Evolutionary conservation across 352 stramenopile species (phyloP).

Genomic region (Phytophthora multivora): DNA sequence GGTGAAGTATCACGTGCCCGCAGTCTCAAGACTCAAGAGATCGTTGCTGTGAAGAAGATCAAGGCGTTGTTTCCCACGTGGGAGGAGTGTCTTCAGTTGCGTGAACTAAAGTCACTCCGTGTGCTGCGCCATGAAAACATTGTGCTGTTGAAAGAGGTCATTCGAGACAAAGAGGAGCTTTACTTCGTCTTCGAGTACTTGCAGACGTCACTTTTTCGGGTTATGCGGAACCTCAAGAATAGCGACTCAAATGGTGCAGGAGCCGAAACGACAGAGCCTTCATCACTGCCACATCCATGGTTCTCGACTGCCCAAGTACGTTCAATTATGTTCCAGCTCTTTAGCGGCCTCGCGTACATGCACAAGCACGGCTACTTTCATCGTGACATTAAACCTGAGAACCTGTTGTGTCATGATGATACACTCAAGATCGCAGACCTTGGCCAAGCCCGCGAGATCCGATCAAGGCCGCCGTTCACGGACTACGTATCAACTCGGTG

Average conservation of each 20-base stretch:
- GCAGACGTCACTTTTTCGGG: slow-evolving; percentile 77
- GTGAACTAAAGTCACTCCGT: slow-evolving; percentile 79
- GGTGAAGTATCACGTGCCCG: slow-evolving; percentile 92
- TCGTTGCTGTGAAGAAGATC: slow-evolving; percentile 89
- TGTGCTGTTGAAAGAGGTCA: slow-evolving; percentile 85
- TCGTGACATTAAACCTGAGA: slow-evolving; percentile 84
- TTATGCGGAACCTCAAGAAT: slow-evolving; percentile 55
- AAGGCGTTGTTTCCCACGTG: slow-evolving; percentile 81
- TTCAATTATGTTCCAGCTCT: slow-evolving; percentile 82
- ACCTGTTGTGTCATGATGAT: slow-evolving; percentile 64
- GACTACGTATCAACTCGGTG: slow-evolving; percentile 82
- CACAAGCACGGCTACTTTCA: slow-evolving; percentile 88
- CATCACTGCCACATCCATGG: slow-evolving; percentile 34
- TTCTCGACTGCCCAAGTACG: slow-evolving; percentile 71
- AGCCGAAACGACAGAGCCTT: slow-evolving; percentile 32
- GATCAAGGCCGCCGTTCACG: slow-evolving; percentile 66
- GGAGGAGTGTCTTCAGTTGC: slow-evolving; percentile 83
- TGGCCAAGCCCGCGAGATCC: slow-evolving; percentile 76
- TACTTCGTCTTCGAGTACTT: slow-evolving; percentile 92
- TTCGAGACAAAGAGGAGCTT: slow-evolving; percentile 85
- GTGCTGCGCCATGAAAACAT: slow-evolving; percentile 85
- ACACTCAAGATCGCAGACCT: slow-evolving; percentile 81
- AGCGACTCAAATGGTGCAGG: slow-evolving; percentile 49
- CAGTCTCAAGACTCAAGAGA: slow-evolving; percentile 90
- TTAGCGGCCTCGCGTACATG: slow-evolving; percentile 76